A percentile compares a stretch with the other conserved stretches of the same genome.
Evolutionary conservation across 306 rosid species (phyloP).

Genomic region (Begonia fuchsioides): DNA sequence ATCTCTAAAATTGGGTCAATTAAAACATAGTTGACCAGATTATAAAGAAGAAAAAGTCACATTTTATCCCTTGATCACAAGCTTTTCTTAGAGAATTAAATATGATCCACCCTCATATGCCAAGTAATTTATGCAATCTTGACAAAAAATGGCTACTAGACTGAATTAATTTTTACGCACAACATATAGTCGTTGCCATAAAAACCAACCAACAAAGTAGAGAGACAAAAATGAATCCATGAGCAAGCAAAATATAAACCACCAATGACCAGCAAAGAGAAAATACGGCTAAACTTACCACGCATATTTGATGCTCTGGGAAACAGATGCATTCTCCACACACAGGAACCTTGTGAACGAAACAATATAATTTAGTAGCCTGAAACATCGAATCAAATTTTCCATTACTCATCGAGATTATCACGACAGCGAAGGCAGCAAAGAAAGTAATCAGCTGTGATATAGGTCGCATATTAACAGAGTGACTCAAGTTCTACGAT

Average conservation of each 20-base stretch:
- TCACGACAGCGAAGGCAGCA: constrained; percentile 1
- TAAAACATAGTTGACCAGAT: too few species aligned
- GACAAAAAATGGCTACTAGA: too few species aligned
- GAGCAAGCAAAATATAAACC: not conserved
- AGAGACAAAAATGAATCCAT: not conserved
- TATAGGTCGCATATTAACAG: not conserved
- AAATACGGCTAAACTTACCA: constrained; percentile 28
- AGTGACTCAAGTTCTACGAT: not conserved
- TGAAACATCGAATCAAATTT: constrained; percentile 20
- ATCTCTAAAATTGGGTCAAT: too few species aligned
- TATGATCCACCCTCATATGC: too few species aligned
- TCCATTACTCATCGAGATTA: constrained; percentile 3
- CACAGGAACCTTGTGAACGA: constrained; percentile 96
- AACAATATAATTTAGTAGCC: constrained; percentile 98
- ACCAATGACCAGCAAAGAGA: not conserved
- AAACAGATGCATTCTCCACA: constrained; percentile 99
- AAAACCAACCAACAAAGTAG: too few species aligned
- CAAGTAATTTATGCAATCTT: too few species aligned
- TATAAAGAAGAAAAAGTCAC: too few species aligned
- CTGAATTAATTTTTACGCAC: too few species aligned
- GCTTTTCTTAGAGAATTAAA: too few species aligned
- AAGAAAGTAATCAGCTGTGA: not conserved
- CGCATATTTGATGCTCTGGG: constrained; percentile 94
- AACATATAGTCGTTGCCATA: too few species aligned
- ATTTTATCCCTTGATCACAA: too few species aligned